Percentiles rank a stretch among this genome's conserved stretches.
phyloP scores from a whole-genome alignment of 2,329 filamentous ascomycete species.

The Incumbomyces delicatus region DNA sequence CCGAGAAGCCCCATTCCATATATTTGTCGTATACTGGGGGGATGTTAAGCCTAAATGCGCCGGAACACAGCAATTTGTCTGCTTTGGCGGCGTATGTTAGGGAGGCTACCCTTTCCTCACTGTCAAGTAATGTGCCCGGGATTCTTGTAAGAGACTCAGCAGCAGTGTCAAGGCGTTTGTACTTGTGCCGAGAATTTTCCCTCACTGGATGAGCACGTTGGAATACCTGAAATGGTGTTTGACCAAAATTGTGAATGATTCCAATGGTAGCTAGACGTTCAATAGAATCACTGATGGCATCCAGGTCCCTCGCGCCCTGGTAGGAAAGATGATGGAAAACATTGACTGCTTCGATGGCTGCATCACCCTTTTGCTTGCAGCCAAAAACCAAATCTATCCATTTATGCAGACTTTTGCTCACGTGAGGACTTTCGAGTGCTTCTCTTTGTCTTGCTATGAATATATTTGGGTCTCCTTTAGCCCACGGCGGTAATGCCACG shows the following conservation, averaged over 20 bases:
- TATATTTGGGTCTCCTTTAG: constrained; percentile 87
- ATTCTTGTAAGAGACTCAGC: constrained; percentile 67
- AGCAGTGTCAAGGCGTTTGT: constrained; percentile 64
- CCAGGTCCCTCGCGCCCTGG: constrained; percentile 82
- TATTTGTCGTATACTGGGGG: constrained; percentile 81
- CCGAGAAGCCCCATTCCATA: constrained; percentile 91
- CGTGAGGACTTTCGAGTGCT: constrained; percentile 84
- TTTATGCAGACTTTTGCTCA: constrained; percentile 77
- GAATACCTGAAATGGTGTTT: constrained; percentile 94
- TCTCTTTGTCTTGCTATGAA: constrained; percentile 96
- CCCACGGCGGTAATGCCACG: constrained; percentile 88
- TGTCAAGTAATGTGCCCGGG: constrained; percentile 57
- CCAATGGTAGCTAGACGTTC: constrained; percentile 83
- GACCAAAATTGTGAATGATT: constrained; percentile 97
- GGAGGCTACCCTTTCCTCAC: constrained; percentile 68
- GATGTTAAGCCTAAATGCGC: constrained; percentile 76
- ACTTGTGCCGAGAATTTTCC: constrained; percentile 56
- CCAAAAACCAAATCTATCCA: constrained; percentile 98
- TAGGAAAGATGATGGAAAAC: constrained; percentile 96
- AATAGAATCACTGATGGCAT: constrained; percentile 78
- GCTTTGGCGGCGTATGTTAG: constrained; percentile 69
- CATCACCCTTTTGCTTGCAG: constrained; percentile 84
- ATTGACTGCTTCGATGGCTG: constrained; percentile 81
- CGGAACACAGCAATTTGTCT: constrained; percentile 73
- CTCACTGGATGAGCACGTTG: constrained; percentile 66